phyloP scores from a whole-genome alignment of 805 yeast genomes.

The Tetrapisispora nanseiensis region DNA sequence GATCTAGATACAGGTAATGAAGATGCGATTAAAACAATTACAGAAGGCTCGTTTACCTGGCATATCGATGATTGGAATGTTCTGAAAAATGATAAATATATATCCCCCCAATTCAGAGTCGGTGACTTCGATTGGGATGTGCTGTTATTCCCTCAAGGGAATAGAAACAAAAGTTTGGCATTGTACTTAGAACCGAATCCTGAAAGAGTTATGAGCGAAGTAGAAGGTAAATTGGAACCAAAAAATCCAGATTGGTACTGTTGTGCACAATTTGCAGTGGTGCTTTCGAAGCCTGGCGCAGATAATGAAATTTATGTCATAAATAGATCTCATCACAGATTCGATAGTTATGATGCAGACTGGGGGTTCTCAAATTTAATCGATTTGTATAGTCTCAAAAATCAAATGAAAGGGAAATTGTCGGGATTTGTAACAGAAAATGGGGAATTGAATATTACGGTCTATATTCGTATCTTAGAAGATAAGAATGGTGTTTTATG shows the following conservation, averaged over 20 bases:
- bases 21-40: constrained; percentile 15
- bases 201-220: constrained; percentile 15
- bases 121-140: constrained; percentile 63
- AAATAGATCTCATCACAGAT: constrained; percentile 69
- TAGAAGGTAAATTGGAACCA: constrained; percentile 19
- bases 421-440: constrained; percentile 37
- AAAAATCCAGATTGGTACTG: constrained; percentile 60
- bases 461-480: constrained; percentile 62
- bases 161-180: constrained; percentile 50
- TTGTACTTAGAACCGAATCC: constrained; percentile 69
- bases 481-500: constrained; percentile 93
- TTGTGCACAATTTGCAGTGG: constrained; percentile 87
- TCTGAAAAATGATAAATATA: constrained; percentile 31
- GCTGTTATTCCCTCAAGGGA: constrained; percentile 70
- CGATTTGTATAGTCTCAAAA: constrained; percentile 42
- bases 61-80: constrained; percentile 40
- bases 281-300: constrained; percentile 65
- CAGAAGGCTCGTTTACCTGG: constrained; percentile 39
- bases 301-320: constrained; percentile 51
- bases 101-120: constrained; percentile 40
- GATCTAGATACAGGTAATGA: constrained; percentile 4
- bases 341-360: constrained; percentile 65
- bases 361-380: constrained; percentile 90
- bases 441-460: constrained; percentile 60
- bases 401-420: constrained; percentile 30